phyloP scores from a whole-genome alignment of 2,329 filamentous ascomycete species.

The Pestalotiopsis sp. region DNA sequence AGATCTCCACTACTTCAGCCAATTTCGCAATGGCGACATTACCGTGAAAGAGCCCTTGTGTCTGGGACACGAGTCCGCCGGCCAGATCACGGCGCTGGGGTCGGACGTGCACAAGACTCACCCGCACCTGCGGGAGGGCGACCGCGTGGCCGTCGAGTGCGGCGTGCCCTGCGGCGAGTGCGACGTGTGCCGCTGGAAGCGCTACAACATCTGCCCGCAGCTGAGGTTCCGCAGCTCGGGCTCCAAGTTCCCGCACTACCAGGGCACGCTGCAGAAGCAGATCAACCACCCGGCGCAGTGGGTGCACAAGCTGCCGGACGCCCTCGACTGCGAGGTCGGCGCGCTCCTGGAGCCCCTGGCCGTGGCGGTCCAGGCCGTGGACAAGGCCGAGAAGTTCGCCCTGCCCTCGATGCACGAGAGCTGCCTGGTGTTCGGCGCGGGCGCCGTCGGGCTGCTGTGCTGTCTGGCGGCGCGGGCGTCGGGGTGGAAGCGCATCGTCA shows the following conservation, averaged over 20 bases:
- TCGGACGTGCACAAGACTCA: neutral
- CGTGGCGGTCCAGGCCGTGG: neutral
- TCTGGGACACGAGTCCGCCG: constrained; percentile 69
- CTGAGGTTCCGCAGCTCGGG: constrained; percentile 1
- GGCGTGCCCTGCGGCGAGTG: neutral
- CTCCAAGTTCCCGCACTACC: neutral
- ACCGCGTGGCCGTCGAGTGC: neutral
- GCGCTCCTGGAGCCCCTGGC: neutral
- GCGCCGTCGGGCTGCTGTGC: neutral
- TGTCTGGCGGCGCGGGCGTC: neutral
- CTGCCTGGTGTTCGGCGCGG: neutral
- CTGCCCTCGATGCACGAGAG: neutral
- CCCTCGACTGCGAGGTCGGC: neutral
- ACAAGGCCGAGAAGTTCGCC: neutral
- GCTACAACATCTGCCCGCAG: neutral
- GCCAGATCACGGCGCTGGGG: constrained; percentile 45
- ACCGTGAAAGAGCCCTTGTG: constrained; percentile 52
- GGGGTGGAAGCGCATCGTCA: neutral
- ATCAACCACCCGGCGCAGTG: constrained; percentile 1
- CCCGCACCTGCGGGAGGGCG: neutral
- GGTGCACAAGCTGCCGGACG: neutral
- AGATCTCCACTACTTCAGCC: constrained; percentile 65
- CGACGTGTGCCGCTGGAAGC: neutral
- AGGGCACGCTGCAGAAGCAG: neutral
- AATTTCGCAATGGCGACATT: constrained; percentile 66